These are phyloP conservation scores for Petunia hybrid DNA, from an alignment of 305 asterid genomes.

Conservation along the genomic window DNA sequence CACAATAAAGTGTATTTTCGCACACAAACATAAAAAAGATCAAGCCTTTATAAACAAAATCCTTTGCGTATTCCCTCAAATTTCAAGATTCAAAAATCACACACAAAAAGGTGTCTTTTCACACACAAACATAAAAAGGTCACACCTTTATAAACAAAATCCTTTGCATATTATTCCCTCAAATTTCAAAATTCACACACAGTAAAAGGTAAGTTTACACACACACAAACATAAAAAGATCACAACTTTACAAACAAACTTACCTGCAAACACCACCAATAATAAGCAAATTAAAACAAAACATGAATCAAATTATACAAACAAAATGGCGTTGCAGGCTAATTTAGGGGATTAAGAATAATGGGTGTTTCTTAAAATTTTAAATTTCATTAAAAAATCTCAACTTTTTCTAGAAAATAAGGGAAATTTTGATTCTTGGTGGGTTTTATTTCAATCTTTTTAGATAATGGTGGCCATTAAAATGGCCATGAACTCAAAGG, in stretches of 20 bases:
- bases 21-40: not conserved
- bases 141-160: too few relatives aligned
- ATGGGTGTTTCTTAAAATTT: slow-evolving; percentile 3
- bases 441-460: not conserved
- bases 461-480: slow-evolving; percentile 56
- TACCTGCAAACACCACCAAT: slow-evolving; percentile 55
- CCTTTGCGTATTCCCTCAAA: not conserved
- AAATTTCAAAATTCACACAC: slow-evolving; percentile 17
- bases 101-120: not conserved
- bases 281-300: not conserved
- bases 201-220: not conserved
- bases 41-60: too few relatives aligned
- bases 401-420: not conserved
- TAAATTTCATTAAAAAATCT: slow-evolving; percentile 26
- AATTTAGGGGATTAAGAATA: slow-evolving; percentile 16
- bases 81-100: slow-evolving; percentile 28
- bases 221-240: not conserved
- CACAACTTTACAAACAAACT: not conserved
- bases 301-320: not conserved
- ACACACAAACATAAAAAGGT: not conserved
- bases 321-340: slow-evolving; percentile 50
- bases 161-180: not conserved
- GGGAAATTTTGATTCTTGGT: not conserved
- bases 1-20: not conserved
- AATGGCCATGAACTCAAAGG: slow-evolving; percentile 53